phyloP scores from a whole-genome alignment of 192 early-diverging fungal genomes.

The Spizellomyces sp. region DNA sequence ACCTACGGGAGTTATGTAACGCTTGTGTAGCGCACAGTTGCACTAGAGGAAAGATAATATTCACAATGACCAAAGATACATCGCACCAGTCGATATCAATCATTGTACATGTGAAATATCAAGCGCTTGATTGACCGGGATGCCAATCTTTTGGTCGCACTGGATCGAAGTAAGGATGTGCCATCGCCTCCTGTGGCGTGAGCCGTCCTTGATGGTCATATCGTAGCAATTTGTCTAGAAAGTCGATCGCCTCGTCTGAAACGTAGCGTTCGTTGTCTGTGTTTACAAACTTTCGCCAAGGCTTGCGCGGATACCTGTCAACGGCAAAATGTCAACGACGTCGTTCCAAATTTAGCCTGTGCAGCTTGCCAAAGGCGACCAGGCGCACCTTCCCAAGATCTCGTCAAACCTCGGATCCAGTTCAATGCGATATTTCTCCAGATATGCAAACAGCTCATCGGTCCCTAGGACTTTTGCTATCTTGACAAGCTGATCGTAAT shows the following conservation, averaged over 20 bases:
- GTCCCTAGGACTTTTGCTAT: slow-evolving; percentile 98
- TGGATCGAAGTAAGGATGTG: slow-evolving; percentile 82
- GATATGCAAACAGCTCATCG: slow-evolving; percentile 87
- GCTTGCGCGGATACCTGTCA: slow-evolving; percentile 78
- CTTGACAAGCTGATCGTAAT: slow-evolving; percentile 98
- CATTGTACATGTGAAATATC: no score
- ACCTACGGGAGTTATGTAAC: no score
- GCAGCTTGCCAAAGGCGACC: background rate
- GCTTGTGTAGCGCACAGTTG: no score
- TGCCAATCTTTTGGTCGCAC: slow-evolving; percentile 31
- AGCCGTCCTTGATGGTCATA: slow-evolving; percentile 94
- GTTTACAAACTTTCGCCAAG: slow-evolving; percentile 85
- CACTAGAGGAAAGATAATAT: no score
- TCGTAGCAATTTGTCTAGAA: slow-evolving; percentile 85
- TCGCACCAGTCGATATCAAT: no score
- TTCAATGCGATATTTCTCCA: slow-evolving; percentile 95
- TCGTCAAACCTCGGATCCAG: slow-evolving; percentile 89
- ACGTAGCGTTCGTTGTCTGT: slow-evolving; percentile 84
- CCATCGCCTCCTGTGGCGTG: slow-evolving; percentile 87
- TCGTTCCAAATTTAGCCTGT: background rate
- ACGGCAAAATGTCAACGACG: background rate
- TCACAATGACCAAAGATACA: no score
- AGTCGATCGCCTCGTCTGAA: slow-evolving; percentile 80
- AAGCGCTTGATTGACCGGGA: background rate
- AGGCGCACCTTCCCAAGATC: slow-evolving; percentile 77